A percentile compares a stretch with the other conserved stretches of the same genome.
Conservation (phyloP, 805 yeast genomes). For the Cyberlindnera japonica region DNA sequence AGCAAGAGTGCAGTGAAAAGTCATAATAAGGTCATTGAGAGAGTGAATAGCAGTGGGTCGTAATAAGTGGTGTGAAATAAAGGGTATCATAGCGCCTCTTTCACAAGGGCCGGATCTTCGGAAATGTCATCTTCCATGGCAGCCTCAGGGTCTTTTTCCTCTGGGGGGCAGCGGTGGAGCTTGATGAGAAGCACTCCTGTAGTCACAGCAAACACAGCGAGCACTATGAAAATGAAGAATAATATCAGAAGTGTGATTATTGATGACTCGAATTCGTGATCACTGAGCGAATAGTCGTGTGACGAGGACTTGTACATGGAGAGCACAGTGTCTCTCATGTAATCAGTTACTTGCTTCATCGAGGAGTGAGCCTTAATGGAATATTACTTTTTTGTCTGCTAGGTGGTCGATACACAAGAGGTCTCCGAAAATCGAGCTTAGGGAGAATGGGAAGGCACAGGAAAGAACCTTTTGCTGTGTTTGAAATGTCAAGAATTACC, state of each 20-base stretch:
- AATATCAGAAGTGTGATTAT: slow-evolving; percentile 15
- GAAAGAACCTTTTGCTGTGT: too few species aligned
- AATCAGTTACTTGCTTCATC: slow-evolving; percentile 7
- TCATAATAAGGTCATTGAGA: neutral
- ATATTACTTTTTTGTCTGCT: too few species aligned
- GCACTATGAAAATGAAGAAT: slow-evolving; percentile 14
- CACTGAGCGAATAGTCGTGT: slow-evolving; percentile 17
- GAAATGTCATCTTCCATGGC: neutral
- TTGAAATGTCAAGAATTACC: too few species aligned
- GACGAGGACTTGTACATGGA: slow-evolving; percentile 15
- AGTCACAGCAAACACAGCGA: slow-evolving; percentile 15
- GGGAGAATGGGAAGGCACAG: too few species aligned
- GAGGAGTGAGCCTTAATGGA: too few species aligned
- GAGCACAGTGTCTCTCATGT: slow-evolving; percentile 9
- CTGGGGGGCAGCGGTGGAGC: slow-evolving; percentile 17
- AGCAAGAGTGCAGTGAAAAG: too few species aligned
- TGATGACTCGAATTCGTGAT: slow-evolving; percentile 15
- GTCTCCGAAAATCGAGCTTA: too few species aligned
- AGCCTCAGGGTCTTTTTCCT: slow-evolving; percentile 5
- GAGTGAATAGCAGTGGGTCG: neutral
- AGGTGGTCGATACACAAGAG: too few species aligned
- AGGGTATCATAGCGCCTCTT: too few species aligned
- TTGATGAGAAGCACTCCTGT: slow-evolving; percentile 15
- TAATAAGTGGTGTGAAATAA: neutral
- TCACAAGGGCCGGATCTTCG: too few species aligned